Evolutionary conservation across 2,329 filamentous ascomycete species (phyloP), one percentile per base, ranked within the genome.

Genomic region (Colletotrichum phormii): DNA sequence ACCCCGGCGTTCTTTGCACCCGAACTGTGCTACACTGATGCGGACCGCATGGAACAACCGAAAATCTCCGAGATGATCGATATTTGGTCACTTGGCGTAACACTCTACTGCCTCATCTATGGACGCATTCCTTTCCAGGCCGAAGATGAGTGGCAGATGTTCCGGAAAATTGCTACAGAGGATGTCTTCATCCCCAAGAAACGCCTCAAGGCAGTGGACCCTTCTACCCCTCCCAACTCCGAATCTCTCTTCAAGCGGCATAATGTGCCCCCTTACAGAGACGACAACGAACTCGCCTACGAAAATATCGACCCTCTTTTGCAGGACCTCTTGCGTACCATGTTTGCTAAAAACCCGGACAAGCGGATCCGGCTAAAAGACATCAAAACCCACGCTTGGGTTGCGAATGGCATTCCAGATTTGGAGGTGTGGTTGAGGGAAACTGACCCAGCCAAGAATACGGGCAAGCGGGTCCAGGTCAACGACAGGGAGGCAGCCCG

Each of bases 1-100:
- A 99, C 97, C 0, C 97, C 97, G 6, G 97, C 96, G 1, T 99
- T 99, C 83, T 99, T 98, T 80, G 97, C 97, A 1, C 97, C 97
- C 4, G 97, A 99, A 81, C 88, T 99, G 49, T 99, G 97, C 84
- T 97, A 95, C 80, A 97, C 94, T 1, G 95, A 97, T 74, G 83
- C 91, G 29, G 92, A 91, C 74, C 87, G 83, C 77, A 72, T 72
- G 55, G 91, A 88, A 79, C 93, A 89, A 78, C 95, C 89, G 76
- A 96, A 88, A 84, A 92, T 99, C 53, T 98, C 95, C 5, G 94
- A 95, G 77, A 94, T 97, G 77, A 98, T 99, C 76, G 97, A 99
- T 79, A 92, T 99, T 18, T 99, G 97, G 97, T 98, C 97, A 12
- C 87, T 99, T 26, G 97, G 97, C 26, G 95, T 99, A 24, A 99